Evolutionary conservation across 2,329 filamentous ascomycete genomes (phyloP).

Genomic region (Pyricularia sp.): DNA sequence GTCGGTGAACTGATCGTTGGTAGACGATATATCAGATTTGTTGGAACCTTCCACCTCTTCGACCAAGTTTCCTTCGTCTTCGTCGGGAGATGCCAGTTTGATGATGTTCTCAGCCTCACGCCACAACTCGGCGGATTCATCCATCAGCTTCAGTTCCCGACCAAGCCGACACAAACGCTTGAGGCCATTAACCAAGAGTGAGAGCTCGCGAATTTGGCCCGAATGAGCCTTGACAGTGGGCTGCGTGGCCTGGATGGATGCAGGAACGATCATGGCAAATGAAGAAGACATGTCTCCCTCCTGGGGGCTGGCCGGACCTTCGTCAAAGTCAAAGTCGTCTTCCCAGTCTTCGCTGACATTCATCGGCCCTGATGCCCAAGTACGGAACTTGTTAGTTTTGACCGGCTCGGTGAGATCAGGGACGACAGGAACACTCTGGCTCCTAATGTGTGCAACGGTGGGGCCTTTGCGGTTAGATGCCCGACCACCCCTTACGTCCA

Average conservation of each 20-base stretch:
- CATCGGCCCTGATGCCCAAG: conserved; percentile 73
- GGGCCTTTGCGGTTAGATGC: conserved; percentile 57
- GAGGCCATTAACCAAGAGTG: conserved; percentile 71
- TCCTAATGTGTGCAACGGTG: conserved; percentile 63
- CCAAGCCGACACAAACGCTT: conserved; percentile 68
- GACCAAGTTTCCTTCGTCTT: conserved; percentile 38
- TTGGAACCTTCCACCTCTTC: conserved; percentile 14
- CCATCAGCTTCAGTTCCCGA: conserved; percentile 54
- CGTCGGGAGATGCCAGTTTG: conserved; percentile 65
- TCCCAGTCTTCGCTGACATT: conserved; percentile 82
- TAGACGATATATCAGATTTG: conserved; percentile 19
- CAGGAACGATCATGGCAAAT: conserved; percentile 61
- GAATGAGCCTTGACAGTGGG: conserved; percentile 76
- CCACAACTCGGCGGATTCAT: conserved; percentile 58
- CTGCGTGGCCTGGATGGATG: conserved; percentile 72
- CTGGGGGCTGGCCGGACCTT: conserved; percentile 25
- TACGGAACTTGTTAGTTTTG: conserved; percentile 62
- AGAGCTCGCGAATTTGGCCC: conserved; percentile 73
- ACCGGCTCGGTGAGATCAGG: conserved; percentile 53
- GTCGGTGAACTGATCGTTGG: conserved; percentile 35
- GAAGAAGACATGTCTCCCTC: conserved; percentile 25
- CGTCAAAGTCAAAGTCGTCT: conserved; percentile 73
- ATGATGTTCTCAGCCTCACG: conserved; percentile 82
- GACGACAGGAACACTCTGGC: conserved; percentile 69
- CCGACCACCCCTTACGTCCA: conserved; percentile 62